Base-by-base conservation (phyloP, 208 protist genomes). In the Leptomonas seymouri region DNA sequence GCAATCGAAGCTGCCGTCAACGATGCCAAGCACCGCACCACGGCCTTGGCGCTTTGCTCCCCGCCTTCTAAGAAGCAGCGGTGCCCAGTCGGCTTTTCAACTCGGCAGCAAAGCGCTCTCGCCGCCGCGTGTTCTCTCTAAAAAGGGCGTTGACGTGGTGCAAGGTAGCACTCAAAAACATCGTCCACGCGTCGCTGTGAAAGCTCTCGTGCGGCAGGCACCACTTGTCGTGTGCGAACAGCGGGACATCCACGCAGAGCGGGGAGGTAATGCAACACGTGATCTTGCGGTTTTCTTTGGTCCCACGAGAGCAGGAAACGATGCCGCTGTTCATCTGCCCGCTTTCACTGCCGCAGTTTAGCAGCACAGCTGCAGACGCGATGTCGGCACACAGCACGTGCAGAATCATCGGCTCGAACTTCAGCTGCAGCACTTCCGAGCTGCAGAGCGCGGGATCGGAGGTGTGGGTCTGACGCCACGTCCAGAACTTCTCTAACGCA, bases 321-420 rank as follows among this genome's bases (percentile, higher is more conserved):
- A 96, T 76, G 48, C 91, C 87, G 59, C 86, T 90, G 49, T 80
- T 85, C 80, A 84, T 90, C 75, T 93, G 87, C 1, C 78, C 90
- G n/a, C 78, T 85, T 57, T 90, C 87, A 44, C 75, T 83, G 16
- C 80, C 91, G 51, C 84, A 92, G 77, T 90, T 86, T 60, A 93
- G 64, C 49, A 96, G 67, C 46, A 69, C 69, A 14, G 80, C 67
- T 0, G 85, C 87, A 0, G 82, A 84, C 11, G 89, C 72, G 20
- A 93, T 20, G 48, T 84, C 85, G 20, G 64, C 72, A 61, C 86
- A 93, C 11, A 89, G 74, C 20, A 92, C 54, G 65, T 96, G 91
- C 45, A 96, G 41, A 61, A 96, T 93, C 84, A 93, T 91, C 9
- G 91, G 91, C 65, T 93, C 82, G 59, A 93, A 96, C 79, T 93